These are phyloP conservation scores for Adiantum capillusveneris DNA, from an alignment of 75 land plant species.

Conservation along the genomic window DNA sequence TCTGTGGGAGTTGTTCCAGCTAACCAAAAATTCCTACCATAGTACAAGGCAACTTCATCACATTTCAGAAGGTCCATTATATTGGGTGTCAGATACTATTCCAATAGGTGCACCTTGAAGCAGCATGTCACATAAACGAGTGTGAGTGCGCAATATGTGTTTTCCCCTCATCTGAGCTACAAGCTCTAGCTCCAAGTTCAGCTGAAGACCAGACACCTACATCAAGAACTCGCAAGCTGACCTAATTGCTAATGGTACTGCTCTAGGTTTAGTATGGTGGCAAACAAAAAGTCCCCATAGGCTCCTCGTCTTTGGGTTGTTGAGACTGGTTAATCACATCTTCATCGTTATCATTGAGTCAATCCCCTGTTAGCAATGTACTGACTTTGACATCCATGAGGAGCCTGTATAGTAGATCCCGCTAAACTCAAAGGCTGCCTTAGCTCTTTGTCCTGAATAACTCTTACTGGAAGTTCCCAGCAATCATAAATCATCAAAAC, in stretches of 20 bases:
- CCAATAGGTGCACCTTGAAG: slow-evolving; percentile 93
- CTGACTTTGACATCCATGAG: slow-evolving; percentile 96
- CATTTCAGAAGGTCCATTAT: slow-evolving; percentile 95
- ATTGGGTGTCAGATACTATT: slow-evolving; percentile 88
- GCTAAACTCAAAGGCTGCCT: no score
- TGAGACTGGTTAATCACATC: slow-evolving; percentile 30
- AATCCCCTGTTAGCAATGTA: slow-evolving; percentile 99
- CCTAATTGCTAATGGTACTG: slow-evolving; percentile 81
- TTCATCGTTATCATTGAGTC: slow-evolving; percentile 36
- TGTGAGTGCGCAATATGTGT: slow-evolving; percentile 77
- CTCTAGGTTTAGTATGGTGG: slow-evolving; percentile 79
- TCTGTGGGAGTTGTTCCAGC: slow-evolving; percentile 83
- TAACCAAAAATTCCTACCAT: slow-evolving; percentile 62
- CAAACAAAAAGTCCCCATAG: slow-evolving; percentile 96
- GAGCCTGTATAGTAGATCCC: no score
- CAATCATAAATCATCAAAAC: slow-evolving; percentile 93
- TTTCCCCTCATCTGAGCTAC: slow-evolving; percentile 78
- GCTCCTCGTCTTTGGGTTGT: slow-evolving; percentile 38
- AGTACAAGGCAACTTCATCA: slow-evolving; percentile 89
- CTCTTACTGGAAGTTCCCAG: slow-evolving; percentile 53
- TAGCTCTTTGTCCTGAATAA: slow-evolving; percentile 67
- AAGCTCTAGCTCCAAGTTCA: slow-evolving; percentile 93
- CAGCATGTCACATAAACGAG: slow-evolving; percentile 92
- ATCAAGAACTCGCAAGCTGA: slow-evolving; percentile 96
- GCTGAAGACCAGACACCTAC: slow-evolving; percentile 95